Evolutionary conservation across 352 stramenopile genomes (phyloP), one percentile per base, ranked within the genome.

Genomic region (Globisporangium nagaii): DNA sequence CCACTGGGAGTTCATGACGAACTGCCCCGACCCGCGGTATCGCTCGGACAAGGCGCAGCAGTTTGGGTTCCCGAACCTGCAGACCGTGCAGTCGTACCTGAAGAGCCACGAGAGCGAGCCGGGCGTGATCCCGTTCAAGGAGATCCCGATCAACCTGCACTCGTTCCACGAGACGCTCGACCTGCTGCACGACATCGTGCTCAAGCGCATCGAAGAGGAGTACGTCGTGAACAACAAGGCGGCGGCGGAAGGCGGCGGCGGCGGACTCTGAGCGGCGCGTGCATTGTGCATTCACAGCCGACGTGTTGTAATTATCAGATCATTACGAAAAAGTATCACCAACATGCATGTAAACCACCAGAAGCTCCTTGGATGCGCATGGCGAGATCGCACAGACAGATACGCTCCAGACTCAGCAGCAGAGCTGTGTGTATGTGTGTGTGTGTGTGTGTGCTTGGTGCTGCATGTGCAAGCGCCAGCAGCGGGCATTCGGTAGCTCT

Each of bases 101-200:
- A 49, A 75, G 32, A 63, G 52, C 11, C 79, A 92, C 61, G 63
- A 43, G 24, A 47, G 62, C 20, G 76, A 85, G 25, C 50, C 67
- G 0, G 70, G 62, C 6, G 64, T 75, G 49, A 63, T 79, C 53
- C 66, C 82, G 17, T 95, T 95, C 63, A 89, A 80, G 9, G 66
- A 86, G 51, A 79, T 95, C 60, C 61, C 66, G 32, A 86, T 95
- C 44, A 87, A 95, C 54, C 65, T 90, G 39, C 80, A 95, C 57
- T 95, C 84, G 44, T 91, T 95, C 63, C 70, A 90, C 64, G 78
- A 77, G n/a, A 95, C 82, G 28, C 70, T 95, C 42, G 82, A 95
- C 60, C 62, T 79, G 52, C 74, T 95, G 46, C 84, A 95, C 62
- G 84, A 95, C 60, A 79, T 90, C 27, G 82, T 95, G 54, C 73